These are phyloP conservation scores for Leucaena leucocephala DNA, from an alignment of 306 rosid species.

Conservation along the genomic window DNA sequence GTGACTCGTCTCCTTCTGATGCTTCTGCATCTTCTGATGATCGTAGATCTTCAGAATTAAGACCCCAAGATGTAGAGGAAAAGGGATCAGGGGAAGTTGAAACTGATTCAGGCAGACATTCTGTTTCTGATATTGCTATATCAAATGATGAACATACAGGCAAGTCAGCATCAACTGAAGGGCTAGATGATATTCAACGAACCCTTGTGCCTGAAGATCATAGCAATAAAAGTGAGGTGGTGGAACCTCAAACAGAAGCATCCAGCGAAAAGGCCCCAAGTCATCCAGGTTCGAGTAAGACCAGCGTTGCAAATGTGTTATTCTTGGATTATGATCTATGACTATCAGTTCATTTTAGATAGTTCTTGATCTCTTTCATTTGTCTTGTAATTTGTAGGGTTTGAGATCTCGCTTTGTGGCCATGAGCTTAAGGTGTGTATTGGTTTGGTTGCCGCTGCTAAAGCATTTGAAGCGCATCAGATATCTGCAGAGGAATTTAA, in stretches of 20 bases:
- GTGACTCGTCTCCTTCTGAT: constrained; percentile 40
- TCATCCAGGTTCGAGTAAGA: constrained; percentile 50
- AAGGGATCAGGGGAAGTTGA: constrained; percentile 42
- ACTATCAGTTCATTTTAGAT: constrained; percentile 25
- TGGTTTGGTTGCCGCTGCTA: constrained; percentile 80
- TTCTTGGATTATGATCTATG: constrained; percentile 28
- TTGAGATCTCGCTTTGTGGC: constrained; percentile 88
- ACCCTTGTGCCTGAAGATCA: constrained; percentile 38
- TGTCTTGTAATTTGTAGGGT: constrained; percentile 54
- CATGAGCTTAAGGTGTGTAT: constrained; percentile 73
- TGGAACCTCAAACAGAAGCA: constrained; percentile 44
- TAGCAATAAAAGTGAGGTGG: constrained; percentile 38
- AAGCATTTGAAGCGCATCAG: constrained; percentile 66
- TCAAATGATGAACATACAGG: constrained; percentile 35
- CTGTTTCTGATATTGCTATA: constrained; percentile 38
- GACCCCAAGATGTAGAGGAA: constrained; percentile 40
- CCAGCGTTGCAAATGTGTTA: constrained; percentile 30
- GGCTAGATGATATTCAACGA: constrained; percentile 40
- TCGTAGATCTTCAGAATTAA: constrained; percentile 37
- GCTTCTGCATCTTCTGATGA: constrained; percentile 43
- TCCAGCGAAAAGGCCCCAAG: constrained; percentile 45
- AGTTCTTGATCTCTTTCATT: constrained; percentile 34
- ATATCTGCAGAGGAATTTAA: constrained; percentile 63
- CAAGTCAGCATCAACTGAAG: constrained; percentile 36
- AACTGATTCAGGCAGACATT: constrained; percentile 35